Conservation (phyloP, 305 asterid species). For the Nicotiana rustica region DNA sequence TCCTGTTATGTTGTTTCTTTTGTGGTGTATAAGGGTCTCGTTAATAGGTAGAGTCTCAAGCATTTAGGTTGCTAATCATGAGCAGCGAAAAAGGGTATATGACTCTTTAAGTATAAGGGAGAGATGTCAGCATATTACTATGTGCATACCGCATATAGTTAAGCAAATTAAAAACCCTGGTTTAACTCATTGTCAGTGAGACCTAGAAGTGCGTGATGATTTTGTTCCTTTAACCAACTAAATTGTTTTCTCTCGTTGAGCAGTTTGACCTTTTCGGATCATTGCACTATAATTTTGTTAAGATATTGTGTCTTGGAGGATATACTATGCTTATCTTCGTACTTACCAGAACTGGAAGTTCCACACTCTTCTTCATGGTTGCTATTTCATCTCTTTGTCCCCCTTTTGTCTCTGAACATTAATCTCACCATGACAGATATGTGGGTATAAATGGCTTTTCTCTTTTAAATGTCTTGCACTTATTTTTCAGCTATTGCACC, state of each 20-base stretch:
- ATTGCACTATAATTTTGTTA: not conserved
- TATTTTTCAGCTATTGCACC: not conserved
- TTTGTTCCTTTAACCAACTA: constrained; percentile 12
- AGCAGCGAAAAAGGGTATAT: not conserved
- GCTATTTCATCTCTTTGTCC: not conserved
- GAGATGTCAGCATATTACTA: not conserved
- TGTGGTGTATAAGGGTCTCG: not conserved
- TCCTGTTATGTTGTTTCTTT: constrained; percentile 3
- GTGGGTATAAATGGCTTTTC: not conserved
- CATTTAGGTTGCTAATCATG: constrained; percentile 14
- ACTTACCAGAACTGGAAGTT: not conserved
- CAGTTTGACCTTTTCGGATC: not conserved
- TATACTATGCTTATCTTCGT: not conserved
- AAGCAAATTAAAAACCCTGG: not conserved
- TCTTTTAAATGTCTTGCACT: not conserved
- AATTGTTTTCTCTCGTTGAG: not conserved
- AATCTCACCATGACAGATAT: not conserved
- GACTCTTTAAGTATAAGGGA: not conserved
- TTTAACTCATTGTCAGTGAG: constrained; percentile 1
- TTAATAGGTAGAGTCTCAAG: not conserved
- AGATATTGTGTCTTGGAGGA: not conserved
- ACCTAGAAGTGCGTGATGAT: not conserved
- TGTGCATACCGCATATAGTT: constrained; percentile 8
- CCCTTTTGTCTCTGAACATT: not conserved
- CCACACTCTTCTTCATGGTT: not conserved